Base-by-base conservation (phyloP, 2,329 filamentous ascomycete genomes). In the Aspergillus tubingensis region DNA sequence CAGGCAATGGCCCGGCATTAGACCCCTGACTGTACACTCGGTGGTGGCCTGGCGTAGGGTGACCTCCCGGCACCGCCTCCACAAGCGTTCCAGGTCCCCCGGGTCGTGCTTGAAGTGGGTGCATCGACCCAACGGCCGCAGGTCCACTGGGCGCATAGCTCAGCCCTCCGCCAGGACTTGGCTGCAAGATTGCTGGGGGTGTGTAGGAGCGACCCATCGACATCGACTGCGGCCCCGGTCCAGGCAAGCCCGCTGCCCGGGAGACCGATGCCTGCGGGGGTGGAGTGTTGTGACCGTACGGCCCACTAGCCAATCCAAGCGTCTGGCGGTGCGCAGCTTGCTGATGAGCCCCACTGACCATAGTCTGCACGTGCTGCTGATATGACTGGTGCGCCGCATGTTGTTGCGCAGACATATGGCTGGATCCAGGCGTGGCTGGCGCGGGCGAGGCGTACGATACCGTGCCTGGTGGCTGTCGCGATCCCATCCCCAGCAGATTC, bases 11-110 rank as follows among this genome's bases (percentile, higher is more conserved):
- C 5, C 72, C 70, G 23, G 68, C 58, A 57, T 67, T 66, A 2
- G 73, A 74, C 8, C 75, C 72, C 57, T 77, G 75, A 44, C 75
- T 77, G 64, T 76, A 77, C 7, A 72, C 75, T 17, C 75, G 72
- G 56, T 77, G 73, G 61, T 77, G 75, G 11, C 65, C 66, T 0
- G 63, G 43, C 5, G 38, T 50, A 17, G 62, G 59, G 38, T 65
- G 61, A 7, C 70, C 63, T 10, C 68, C 65, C 19, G 70, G 61
- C 1, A 64, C 54, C 41, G 62, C 47, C 13, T 74, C 72, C 10
- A 60, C 62, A 41, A 72, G 60, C 10, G 64, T 59, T 11, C 68
- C 71, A 27, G 68, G 61, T 15, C 63, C 70, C 2, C 68, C 54
- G 15, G 71, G 67, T 44, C 74, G 70, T 59, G 69, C 63, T 30